Conservation (phyloP, 305 asterid species). For the Solanum hybrid region DNA sequence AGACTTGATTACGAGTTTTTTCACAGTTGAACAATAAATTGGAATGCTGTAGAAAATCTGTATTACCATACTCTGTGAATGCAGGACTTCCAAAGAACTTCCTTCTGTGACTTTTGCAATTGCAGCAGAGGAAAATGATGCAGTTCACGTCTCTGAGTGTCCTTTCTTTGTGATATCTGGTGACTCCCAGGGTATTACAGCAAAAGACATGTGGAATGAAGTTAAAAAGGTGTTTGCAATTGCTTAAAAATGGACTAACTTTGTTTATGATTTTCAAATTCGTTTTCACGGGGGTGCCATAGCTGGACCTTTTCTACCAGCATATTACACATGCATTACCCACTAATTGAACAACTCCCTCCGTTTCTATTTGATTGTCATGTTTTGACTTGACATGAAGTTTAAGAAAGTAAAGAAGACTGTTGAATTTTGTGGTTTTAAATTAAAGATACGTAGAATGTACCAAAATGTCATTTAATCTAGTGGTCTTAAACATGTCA, state of each 20-base stretch:
- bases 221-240: conserved; percentile 57
- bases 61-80: background rate
- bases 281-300: background rate
- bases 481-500: background rate
- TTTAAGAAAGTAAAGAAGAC: background rate
- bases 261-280: background rate
- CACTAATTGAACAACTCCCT: background rate
- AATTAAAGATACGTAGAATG: background rate
- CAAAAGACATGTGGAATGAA: conserved; percentile 94
- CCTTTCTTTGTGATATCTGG: conserved; percentile 84
- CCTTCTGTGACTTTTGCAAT: conserved; percentile 79
- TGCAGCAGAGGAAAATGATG: conserved; percentile 73
- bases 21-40: background rate
- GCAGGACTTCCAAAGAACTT: conserved; percentile 70
- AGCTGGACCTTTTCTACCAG: background rate
- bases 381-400: background rate
- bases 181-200: conserved; percentile 53
- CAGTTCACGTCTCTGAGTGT: conserved; percentile 75
- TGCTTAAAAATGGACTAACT: background rate
- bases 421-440: background rate
- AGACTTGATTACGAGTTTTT: background rate
- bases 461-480: background rate
- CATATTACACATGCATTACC: background rate
- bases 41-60: background rate
- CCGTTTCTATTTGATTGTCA: background rate